Conservation (phyloP, 805 yeast species). For the Yamadazyma ubonensis region DNA sequence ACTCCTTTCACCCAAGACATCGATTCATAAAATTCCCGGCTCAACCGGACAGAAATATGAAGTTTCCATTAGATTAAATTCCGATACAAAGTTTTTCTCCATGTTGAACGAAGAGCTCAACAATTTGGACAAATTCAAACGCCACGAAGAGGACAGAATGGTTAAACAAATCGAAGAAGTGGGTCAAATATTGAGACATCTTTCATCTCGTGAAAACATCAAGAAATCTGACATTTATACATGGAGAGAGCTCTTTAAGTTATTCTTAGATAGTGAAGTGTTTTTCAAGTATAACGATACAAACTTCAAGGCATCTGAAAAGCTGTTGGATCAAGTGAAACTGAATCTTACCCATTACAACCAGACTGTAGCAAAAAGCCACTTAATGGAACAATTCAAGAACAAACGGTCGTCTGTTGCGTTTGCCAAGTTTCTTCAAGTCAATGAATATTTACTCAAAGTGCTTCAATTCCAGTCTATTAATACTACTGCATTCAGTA, state of each 20-base stretch:
- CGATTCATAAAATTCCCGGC: neutral
- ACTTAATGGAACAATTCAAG: slow-evolving; percentile 42
- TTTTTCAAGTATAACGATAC: slow-evolving; percentile 55
- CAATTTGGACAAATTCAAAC: slow-evolving; percentile 44
- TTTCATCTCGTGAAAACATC: slow-evolving; percentile 31
- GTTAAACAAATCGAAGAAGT: slow-evolving; percentile 42
- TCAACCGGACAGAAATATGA: slow-evolving; percentile 24
- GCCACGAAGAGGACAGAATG: slow-evolving; percentile 43
- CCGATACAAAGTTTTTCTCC: slow-evolving; percentile 60
- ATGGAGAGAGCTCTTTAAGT: slow-evolving; percentile 69
- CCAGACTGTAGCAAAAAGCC: slow-evolving; percentile 36
- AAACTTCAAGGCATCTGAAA: slow-evolving; percentile 39
- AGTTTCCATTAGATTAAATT: slow-evolving; percentile 45
- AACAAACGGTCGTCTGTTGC: slow-evolving; percentile 45
- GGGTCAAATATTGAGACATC: slow-evolving; percentile 36
- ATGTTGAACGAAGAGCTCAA: slow-evolving; percentile 56
- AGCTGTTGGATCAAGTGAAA: slow-evolving; percentile 47
- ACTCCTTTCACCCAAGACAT: slow-evolving; percentile 9
- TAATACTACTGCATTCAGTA: slow-evolving; percentile 61
- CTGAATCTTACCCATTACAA: slow-evolving; percentile 43
- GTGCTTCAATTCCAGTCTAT: slow-evolving; percentile 59
- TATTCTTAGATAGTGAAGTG: slow-evolving; percentile 65
- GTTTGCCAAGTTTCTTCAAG: slow-evolving; percentile 48
- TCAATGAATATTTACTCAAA: slow-evolving; percentile 56
- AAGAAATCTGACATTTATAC: slow-evolving; percentile 55